Conservation (phyloP, 257 asterid species). For the Vinca minor region DNA sequence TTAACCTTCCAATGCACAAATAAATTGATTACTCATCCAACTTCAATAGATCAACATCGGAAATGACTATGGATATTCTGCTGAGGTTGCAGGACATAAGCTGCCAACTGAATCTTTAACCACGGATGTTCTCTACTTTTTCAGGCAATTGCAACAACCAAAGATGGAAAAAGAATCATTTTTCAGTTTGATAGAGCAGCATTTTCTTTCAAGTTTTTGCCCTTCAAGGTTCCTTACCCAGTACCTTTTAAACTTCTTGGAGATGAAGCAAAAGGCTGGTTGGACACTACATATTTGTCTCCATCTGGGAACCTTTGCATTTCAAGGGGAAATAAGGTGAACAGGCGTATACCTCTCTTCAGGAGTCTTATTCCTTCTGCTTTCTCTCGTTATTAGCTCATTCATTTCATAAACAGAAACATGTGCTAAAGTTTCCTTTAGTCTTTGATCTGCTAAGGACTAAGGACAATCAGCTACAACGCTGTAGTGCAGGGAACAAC, state of each 20-base stretch:
- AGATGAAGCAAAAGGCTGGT: constrained; percentile 96
- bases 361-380: neutral
- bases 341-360: constrained; percentile 4
- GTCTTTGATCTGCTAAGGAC: constrained; percentile 21
- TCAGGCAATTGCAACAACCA: constrained; percentile 69
- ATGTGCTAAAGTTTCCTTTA: neutral
- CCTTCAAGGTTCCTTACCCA: constrained; percentile 89
- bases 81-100: neutral
- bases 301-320: constrained; percentile 77
- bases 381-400: neutral
- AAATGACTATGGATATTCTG: neutral
- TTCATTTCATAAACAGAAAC: neutral
- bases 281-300: constrained; percentile 86
- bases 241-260: constrained; percentile 91
- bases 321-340: constrained; percentile 93
- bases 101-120: neutral
- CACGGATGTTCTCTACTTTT: neutral
- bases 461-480: constrained; percentile 29
- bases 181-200: constrained; percentile 91
- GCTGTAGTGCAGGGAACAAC: constrained; percentile 97
- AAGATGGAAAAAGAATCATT: constrained; percentile 61
- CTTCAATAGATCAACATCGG: neutral
- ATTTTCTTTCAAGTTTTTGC: constrained; percentile 69
- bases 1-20: neutral
- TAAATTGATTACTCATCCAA: neutral